These are phyloP conservation scores for Cucurbita maxima DNA, from an alignment of 306 rosid species.

Conservation along the genomic window DNA sequence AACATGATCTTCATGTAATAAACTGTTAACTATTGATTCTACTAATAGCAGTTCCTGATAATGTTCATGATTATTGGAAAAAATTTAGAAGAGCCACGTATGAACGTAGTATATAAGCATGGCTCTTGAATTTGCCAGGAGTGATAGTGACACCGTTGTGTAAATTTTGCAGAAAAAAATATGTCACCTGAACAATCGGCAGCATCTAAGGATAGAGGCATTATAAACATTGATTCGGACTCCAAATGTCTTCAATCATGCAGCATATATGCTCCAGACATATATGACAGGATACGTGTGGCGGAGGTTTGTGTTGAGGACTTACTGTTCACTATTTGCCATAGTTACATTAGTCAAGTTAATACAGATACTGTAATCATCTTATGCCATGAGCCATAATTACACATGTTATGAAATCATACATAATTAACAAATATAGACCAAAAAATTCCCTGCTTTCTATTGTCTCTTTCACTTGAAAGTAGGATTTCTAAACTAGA, in stretches of 20 bases:
- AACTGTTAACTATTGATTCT: not conserved
- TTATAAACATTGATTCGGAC: conserved; percentile 56
- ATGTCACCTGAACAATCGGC: conserved; percentile 21
- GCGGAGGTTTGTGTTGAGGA: conserved; percentile 49
- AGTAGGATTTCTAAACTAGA: not conserved
- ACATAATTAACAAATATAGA: not conserved
- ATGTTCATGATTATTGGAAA: not conserved
- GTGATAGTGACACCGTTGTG: conserved; percentile 12
- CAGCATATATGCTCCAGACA: conserved; percentile 66
- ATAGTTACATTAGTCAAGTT: not conserved
- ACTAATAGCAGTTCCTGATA: not conserved
- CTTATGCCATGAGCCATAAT: not conserved
- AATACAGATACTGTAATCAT: not conserved
- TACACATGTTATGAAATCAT: not conserved
- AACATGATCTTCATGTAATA: not conserved
- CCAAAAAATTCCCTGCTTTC: not conserved
- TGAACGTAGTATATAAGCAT: not conserved
- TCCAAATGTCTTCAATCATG: conserved; percentile 51
- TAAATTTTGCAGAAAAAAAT: conserved; percentile 33
- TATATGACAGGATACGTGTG: conserved; percentile 40
- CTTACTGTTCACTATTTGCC: not conserved
- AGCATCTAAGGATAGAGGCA: conserved; percentile 20
- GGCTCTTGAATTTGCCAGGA: conserved; percentile 3
- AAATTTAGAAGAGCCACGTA: not conserved
- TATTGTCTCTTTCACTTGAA: not conserved